These are phyloP conservation scores for Epichloe glyceriae DNA, from an alignment of 2,329 filamentous ascomycete genomes.

Conservation along the genomic window DNA sequence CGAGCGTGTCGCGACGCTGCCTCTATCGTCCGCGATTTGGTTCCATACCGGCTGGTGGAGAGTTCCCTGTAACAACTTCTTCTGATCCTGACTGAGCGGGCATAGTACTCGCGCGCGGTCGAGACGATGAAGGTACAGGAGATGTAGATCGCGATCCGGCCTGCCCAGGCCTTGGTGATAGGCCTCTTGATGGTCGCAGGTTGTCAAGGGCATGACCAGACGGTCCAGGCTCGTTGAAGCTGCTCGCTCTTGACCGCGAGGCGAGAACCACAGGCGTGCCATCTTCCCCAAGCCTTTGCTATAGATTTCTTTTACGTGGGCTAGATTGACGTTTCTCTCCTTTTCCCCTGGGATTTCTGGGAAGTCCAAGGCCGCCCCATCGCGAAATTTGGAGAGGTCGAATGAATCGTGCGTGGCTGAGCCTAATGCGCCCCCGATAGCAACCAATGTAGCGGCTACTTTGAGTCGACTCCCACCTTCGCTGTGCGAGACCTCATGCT, in stretches of 20 bases:
- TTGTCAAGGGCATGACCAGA: slow-evolving; percentile 3
- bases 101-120: slow-evolving; percentile 6
- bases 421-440: slow-evolving; percentile 31
- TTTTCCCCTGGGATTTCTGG: slow-evolving; percentile 43
- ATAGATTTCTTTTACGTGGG: slow-evolving; percentile 26
- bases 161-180: slow-evolving; percentile 1
- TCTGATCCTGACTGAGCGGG: not conserved
- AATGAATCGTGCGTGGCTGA: slow-evolving; percentile 33
- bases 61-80: not conserved
- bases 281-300: slow-evolving; percentile 21
- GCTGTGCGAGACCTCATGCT: not conserved
- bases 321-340: slow-evolving; percentile 14
- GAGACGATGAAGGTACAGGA: not conserved
- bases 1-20: slow-evolving; percentile 7
- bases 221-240: slow-evolving; percentile 16
- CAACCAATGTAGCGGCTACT: slow-evolving; percentile 29
- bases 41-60: not conserved
- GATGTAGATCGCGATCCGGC: not conserved
- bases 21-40: slow-evolving; percentile 4
- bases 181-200: not conserved
- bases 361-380: slow-evolving; percentile 33
- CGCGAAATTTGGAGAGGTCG: slow-evolving; percentile 35
- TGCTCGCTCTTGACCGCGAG: slow-evolving; percentile 22
- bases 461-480: slow-evolving; percentile 22
- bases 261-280: slow-evolving; percentile 16